Conservation (phyloP, 2,329 filamentous ascomycete genomes). For the Aureobasidium sp. region DNA sequence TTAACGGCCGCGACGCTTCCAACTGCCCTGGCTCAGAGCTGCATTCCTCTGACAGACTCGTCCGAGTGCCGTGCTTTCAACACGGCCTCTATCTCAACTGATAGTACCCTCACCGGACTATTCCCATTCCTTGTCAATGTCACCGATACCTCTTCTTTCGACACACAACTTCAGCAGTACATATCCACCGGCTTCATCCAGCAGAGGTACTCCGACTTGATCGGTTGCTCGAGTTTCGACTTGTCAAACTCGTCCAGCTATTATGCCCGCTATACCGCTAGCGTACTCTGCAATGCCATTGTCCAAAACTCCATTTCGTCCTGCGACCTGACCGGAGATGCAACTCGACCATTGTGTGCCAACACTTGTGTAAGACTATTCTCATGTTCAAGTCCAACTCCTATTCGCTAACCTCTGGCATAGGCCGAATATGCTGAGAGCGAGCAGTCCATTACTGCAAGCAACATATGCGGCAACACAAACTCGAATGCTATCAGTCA, state of each 20-base stretch:
- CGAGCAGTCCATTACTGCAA: slow-evolving; percentile 74
- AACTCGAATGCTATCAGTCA: slow-evolving; percentile 55
- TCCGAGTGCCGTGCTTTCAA: slow-evolving; percentile 64
- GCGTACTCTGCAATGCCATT: slow-evolving; percentile 86
- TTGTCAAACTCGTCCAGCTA: slow-evolving; percentile 69
- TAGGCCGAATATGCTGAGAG: slow-evolving; percentile 78
- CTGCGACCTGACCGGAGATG: slow-evolving; percentile 57
- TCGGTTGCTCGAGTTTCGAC: slow-evolving; percentile 74
- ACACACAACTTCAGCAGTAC: slow-evolving; percentile 63
- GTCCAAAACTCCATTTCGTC: slow-evolving; percentile 73
- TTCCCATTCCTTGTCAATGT: slow-evolving; percentile 82
- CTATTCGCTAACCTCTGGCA: slow-evolving; percentile 17
- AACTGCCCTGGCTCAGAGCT: slow-evolving; percentile 35
- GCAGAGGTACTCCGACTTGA: slow-evolving; percentile 66
- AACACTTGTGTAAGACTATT: slow-evolving; percentile 65
- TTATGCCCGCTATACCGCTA: slow-evolving; percentile 90
- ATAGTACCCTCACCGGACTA: slow-evolving; percentile 46
- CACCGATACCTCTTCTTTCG: slow-evolving; percentile 67
- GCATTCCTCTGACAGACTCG: slow-evolving; percentile 64
- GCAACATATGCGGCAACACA: slow-evolving; percentile 61
- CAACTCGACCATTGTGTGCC: slow-evolving; percentile 73
- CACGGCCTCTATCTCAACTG: slow-evolving; percentile 62
- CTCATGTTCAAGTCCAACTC: background rate
- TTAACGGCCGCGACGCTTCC: slow-evolving; percentile 15
- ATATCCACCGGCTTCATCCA: slow-evolving; percentile 67